Conservation (phyloP, 495 filamentous ascomycete species). For the Acidiella bohemica region DNA sequence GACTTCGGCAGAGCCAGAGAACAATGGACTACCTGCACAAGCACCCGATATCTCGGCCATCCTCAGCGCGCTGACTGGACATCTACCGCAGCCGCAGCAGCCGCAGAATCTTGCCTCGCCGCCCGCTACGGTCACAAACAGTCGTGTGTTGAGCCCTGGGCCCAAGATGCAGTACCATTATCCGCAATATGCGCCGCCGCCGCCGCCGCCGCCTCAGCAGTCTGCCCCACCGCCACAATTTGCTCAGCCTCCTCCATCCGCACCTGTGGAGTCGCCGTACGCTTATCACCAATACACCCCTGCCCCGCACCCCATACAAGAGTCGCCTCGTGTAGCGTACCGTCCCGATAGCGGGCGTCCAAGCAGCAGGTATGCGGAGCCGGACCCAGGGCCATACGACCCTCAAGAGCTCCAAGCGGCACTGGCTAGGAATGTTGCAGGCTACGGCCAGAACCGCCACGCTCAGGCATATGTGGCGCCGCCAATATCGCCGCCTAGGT, state of each 20-base stretch:
- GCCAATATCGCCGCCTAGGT: slow-evolving; percentile 7
- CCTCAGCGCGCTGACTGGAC: slow-evolving; percentile 1
- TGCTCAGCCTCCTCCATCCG: background rate
- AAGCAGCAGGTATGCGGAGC: slow-evolving; percentile 5
- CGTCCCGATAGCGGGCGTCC: slow-evolving; percentile 2
- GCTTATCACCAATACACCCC: too few relatives aligned
- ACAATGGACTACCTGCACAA: background rate
- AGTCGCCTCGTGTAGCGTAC: background rate
- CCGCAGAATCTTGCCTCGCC: too few relatives aligned
- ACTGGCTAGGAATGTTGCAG: slow-evolving; percentile 1
- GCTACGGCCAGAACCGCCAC: slow-evolving; percentile 4
- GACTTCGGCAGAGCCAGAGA: background rate
- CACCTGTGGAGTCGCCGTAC: too few relatives aligned
- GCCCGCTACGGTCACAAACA: too few relatives aligned
- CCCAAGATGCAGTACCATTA: background rate
- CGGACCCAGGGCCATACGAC: background rate
- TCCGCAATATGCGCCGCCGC: slow-evolving; percentile 11
- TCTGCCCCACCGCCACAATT: background rate
- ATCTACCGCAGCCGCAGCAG: background rate
- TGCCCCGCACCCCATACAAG: background rate
- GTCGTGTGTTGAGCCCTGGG: too few relatives aligned
- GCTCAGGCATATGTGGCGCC: background rate
- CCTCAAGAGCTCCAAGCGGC: slow-evolving; percentile 3
- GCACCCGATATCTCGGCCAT: too few relatives aligned
- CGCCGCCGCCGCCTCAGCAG: slow-evolving; percentile 6